A percentile compares a stretch with the other conserved stretches of the same genome.
phyloP scores from a whole-genome alignment of 2,329 filamentous ascomycete genomes.

The Emericellopsis atlantica region DNA sequence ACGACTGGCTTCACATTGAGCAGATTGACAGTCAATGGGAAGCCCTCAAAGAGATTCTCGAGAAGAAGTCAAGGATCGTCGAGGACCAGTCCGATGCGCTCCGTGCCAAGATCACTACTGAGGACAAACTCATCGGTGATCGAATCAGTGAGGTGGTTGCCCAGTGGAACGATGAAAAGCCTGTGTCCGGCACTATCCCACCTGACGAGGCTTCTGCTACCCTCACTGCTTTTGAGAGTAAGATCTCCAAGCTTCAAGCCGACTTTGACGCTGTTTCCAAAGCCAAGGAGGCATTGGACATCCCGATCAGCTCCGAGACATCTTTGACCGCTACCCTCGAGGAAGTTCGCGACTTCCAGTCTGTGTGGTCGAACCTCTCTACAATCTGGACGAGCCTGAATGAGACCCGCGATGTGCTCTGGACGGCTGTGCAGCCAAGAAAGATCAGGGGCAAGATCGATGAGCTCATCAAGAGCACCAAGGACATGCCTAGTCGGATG shows the following conservation, averaged over 20 bases:
- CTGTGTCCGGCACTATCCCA: constrained; percentile 85
- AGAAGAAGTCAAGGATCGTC: constrained; percentile 87
- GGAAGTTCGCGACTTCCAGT: constrained; percentile 97
- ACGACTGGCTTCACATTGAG: constrained; percentile 90
- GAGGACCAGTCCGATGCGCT: constrained; percentile 93
- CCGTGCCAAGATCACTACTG: constrained; percentile 84
- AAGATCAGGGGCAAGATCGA: constrained; percentile 87
- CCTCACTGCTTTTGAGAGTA: constrained; percentile 68
- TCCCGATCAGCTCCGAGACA: constrained; percentile 68
- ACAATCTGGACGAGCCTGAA: constrained; percentile 96
- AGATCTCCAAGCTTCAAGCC: constrained; percentile 72
- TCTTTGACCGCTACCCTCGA: constrained; percentile 79
- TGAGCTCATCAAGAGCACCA: constrained; percentile 90
- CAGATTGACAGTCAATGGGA: constrained; percentile 96
- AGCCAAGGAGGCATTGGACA: constrained; percentile 90
- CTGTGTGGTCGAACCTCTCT: constrained; percentile 89
- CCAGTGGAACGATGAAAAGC: constrained; percentile 95
- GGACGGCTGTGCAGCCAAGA: constrained; percentile 89
- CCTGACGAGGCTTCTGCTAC: constrained; percentile 80
- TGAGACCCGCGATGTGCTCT: constrained; percentile 81
- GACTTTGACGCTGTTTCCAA: constrained; percentile 91
- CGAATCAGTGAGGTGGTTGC: constrained; percentile 75
- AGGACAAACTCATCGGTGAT: constrained; percentile 82
- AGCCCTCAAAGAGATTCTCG: constrained; percentile 80
- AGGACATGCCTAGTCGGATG: constrained; percentile 98